Evolutionary conservation across 2,329 filamentous ascomycete genomes (phyloP), one percentile per base, ranked within the genome.

Genomic region (Ophiobolus disseminans): DNA sequence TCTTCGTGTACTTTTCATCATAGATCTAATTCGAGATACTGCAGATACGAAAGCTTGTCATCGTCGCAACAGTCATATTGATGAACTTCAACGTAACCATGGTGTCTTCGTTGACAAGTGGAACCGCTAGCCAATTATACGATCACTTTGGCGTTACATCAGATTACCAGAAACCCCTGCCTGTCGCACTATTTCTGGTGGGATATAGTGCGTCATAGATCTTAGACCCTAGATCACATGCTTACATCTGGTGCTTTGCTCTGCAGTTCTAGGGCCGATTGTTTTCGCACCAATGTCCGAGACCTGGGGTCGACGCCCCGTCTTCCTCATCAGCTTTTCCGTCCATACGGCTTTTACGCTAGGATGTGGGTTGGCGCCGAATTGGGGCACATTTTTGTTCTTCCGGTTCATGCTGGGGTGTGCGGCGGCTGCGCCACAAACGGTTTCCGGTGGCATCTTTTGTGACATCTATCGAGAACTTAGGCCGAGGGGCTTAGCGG

Each of bases 21-120:
- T 16, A 13, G 16, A 5, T 4, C 16, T 31, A 2, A 14, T 31
- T 14, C 16, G 16, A 31, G 13, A 31, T 13, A 9, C 14, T 37
- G 19, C 16, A 21, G 35, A 22, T 20, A 19, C 11, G 35, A 37
- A 37, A 37, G 10, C 35, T 37, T 37, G 8, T 37, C 21, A 37
- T 37, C 10, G 3, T 20, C 4, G 35, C 35, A 17, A 37, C 35
- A 13, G 35, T 37, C 16, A 37, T 37, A 7, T n/a, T 37, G n/a
- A 37, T 37, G 35, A 37, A 37, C 19, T 37, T 37, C 35, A 37
- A 37, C 9, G 35, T 37, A 13, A 37, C 35, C 20, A 37, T 37
- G 35, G 35, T 17, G 21, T 37, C 35, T 7, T 37, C 35, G 20
- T 22, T 37, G 35, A 17, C 35, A 7, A 37, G 35, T 7, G 35